A percentile compares a stretch with the other conserved stretches of the same genome.
Conservation (phyloP, 371 early-diverging fungal species). For the Gilbertella persicaria region DNA sequence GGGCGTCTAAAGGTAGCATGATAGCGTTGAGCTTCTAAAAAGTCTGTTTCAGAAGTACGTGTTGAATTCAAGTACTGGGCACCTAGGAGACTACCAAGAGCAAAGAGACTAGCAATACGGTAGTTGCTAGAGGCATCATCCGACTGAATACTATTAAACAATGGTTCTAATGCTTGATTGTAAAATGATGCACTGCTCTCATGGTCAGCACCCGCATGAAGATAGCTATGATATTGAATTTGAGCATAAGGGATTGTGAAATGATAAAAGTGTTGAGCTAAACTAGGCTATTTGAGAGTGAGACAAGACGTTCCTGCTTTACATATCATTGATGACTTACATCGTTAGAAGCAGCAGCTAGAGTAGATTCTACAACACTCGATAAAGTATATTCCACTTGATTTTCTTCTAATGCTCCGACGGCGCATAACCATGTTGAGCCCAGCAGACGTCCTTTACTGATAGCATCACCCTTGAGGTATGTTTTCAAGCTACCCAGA, state of each 20-base stretch:
- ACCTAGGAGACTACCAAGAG: slow-evolving; percentile 31
- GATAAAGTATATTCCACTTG: slow-evolving; percentile 19
- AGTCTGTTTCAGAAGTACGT: neutral
- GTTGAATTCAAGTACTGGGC: slow-evolving; percentile 25
- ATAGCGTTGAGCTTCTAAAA: slow-evolving; percentile 29
- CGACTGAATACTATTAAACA: slow-evolving; percentile 13
- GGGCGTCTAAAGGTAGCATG: slow-evolving; percentile 11
- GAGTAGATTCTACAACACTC: slow-evolving; percentile 21
- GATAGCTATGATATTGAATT: slow-evolving; percentile 6
- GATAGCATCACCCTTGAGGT: slow-evolving; percentile 15
- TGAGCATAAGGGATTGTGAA: slow-evolving; percentile 32
- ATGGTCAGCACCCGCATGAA: neutral
- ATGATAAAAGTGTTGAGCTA: slow-evolving; percentile 37
- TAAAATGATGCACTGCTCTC: slow-evolving; percentile 7
- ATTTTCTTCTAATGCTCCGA: slow-evolving; percentile 14
- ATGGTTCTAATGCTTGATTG: slow-evolving; percentile 14
- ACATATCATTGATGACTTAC: slow-evolving; percentile 16
- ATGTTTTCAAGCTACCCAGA: slow-evolving; percentile 14
- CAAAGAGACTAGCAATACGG: slow-evolving; percentile 31
- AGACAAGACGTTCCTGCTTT: neutral
- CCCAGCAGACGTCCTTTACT: slow-evolving; percentile 35
- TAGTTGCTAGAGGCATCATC: slow-evolving; percentile 30
- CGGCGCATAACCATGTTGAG: slow-evolving; percentile 35
- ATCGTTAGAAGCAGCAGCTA: slow-evolving; percentile 21
- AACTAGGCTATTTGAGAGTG: slow-evolving; percentile 3